Evolutionary conservation across 371 early-diverging fungal species (phyloP), one percentile per base, ranked within the genome.

Genomic region (Mucor irregularis): DNA sequence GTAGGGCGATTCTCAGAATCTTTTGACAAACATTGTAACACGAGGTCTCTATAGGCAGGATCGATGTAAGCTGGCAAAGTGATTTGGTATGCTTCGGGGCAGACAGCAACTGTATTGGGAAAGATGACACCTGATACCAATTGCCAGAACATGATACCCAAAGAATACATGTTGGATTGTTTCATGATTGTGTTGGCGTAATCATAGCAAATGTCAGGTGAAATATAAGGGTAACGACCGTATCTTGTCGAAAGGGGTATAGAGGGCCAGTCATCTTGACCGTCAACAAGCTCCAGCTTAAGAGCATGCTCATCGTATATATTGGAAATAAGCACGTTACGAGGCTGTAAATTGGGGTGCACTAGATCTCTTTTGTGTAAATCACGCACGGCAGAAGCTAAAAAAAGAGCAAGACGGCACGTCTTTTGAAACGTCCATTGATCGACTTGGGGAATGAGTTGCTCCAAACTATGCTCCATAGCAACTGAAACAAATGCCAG

Each of bases 61-160:
- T 53, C 38, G 10, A 53, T 35, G 4, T 43, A 33, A 21, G 40
- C 30, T 16, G 49, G 13, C 3, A 62, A 58, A 10, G 57, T 61
- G 29, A 77, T 64, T n/a, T 62, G 61, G 50, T 68, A 74, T 0
- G 71, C 53, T 10, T 40, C 29, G 1, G 66, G 66, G 33, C 62
- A 69, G 2, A 74, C 57, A 30, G 58, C 22, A 7, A 54, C 57
- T 13, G 61, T 53, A 10, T 51, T 59, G 1, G 78, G 78, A 30
- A 77, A 77, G 22, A 74, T 66, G 31, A 77, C 60, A 9, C 78
- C 74, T 3, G 74, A 67, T 13, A 64, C 64, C 5, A 77, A 55
- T 49, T 77, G 78, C 78, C 78, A 77, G 0, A 77, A 49, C 2
- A 77, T 71, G 29, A 77, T 67, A 14, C 78, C 78, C 11, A 77